Base-by-base conservation (phyloP, 116 monocot genomes). In the Iris pallida region DNA sequence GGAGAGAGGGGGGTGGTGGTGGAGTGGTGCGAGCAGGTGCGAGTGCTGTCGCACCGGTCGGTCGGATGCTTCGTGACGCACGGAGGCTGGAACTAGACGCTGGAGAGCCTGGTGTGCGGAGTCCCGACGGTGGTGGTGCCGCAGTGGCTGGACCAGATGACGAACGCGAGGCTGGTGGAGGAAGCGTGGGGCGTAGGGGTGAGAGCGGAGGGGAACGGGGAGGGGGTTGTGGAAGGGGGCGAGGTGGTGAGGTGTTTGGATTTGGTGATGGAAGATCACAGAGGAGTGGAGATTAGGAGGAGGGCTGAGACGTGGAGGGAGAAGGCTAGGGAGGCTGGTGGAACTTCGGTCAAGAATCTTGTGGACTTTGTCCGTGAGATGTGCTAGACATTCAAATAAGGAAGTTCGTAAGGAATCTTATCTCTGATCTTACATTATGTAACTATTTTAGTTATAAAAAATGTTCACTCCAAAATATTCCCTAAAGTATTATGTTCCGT, bases 31-130 rank as follows among this genome's bases (percentile, higher is more conserved):
- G 41, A 57, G 7, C 82, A 85, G 65, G 65, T 82, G 58, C 57
- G 64, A 53, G 88, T 89, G 51, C 76, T 89, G 30, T 63, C 76
- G 6, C 84, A 85, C 67, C 41, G 19, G 30, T 60, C 92, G 4
- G 76, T 92, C 5, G 92, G 92, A 4, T 92, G 92, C 72, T 92
- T 92, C 69, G 71, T 88, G 54, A 81, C 69, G 9, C 79, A 79
- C 69, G 55, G 72, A 8, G 72, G 72, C 7, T 78, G 78, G 78
- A 78, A 78, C 68, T 80, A 74, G 18, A 73, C 73, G 55, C 4
- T 67, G 30, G 80, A 80, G 75, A 71, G 70, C 51, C 12, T 91
- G 60, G 57, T 53, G 9, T 64, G 74, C 43, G 87, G 87, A 0
- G 78, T 82, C 55, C 87, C 91, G 16, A 78, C 68, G 76, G 78